Base-by-base conservation (phyloP, 345 rosid genomes). In the Streptanthus diversifolius region DNA sequence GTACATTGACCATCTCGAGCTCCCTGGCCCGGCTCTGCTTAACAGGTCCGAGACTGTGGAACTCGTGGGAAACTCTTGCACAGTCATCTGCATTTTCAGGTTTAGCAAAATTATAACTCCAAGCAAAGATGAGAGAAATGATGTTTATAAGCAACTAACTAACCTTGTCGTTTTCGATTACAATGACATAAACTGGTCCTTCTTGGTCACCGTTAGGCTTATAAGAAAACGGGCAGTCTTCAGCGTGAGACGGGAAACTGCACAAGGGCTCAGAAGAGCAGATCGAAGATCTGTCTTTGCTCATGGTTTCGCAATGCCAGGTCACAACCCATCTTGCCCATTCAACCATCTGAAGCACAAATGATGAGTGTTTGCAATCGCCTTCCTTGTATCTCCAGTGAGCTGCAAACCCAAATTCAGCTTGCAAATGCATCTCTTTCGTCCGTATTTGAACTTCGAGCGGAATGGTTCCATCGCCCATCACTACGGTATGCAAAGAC, bases 311-410 rank as follows among this genome's bases (percentile, higher is more conserved):
- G 25, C 90, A 95, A 37, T 91, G 97, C 99, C 99, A 95, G 35
- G 88, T 82, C 58, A 95, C 82, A 29, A 91, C 90, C 97, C 97
- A 95, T 70, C 97, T 85, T 41, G 95, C 97, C 97, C 96, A 91
- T 82, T 91, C 99, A 48, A 95, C 96, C 99, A 95, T 90, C 85
- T 87, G 93, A 78, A 91, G 89, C 72, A 91, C 93, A 62, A 85
- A 91, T 5, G 91, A 80, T 9, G 97, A 84, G 64, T 91, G 88
- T 79, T 88, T 73, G 80, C 90, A 82, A 49, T 89, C 93, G 49
- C 87, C 92, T 80, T 95, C 96, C 75, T 95, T 95, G 82, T 95
- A 95, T 72, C 97, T 89, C 99, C 99, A 95, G 54, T 95, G 99
- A 62, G 99, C 97, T 5, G 99, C 99, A 83, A 95, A 88, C 73